A percentile compares a stretch with the other conserved stretches of the same genome.
phyloP scores from a whole-genome alignment of 2,329 filamentous ascomycete genomes.

The Colletotrichum tamarilloi region DNA sequence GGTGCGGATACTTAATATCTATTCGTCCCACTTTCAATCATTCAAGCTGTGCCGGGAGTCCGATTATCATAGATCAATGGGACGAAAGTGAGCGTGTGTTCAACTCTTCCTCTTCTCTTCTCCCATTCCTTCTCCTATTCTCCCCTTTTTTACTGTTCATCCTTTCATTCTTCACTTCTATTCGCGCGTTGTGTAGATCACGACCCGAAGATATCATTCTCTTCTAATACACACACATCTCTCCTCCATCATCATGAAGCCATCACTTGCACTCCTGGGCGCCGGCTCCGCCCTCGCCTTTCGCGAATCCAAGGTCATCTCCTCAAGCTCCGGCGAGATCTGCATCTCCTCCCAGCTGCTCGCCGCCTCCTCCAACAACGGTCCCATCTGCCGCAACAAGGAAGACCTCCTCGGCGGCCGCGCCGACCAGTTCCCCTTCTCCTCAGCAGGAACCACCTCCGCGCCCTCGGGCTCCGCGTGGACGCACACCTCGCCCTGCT shows the following conservation, averaged over 20 bases:
- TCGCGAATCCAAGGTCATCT: slow-evolving; percentile 32
- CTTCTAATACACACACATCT: not conserved
- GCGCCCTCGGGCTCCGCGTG: slow-evolving; percentile 5
- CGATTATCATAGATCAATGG: slow-evolving; percentile 15
- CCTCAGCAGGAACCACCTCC: not conserved
- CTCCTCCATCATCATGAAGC: slow-evolving; percentile 23
- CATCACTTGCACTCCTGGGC: slow-evolving; percentile 17
- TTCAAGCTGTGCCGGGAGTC: not conserved
- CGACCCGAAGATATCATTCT: not conserved
- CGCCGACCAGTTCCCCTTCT: slow-evolving; percentile 13
- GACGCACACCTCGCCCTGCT: slow-evolving; percentile 26
- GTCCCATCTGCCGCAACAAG: slow-evolving; percentile 37
- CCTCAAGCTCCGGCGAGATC: slow-evolving; percentile 28
- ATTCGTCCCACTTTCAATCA: slow-evolving; percentile 7
- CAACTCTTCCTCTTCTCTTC: not conserved
- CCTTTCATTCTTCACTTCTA: not conserved
- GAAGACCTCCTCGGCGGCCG: slow-evolving; percentile 27
- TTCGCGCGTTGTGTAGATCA: slow-evolving; percentile 28
- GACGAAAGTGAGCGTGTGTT: slow-evolving; percentile 20
- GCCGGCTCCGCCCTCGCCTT: slow-evolving; percentile 24
- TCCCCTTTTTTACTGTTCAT: not conserved
- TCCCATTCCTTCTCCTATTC: not conserved
- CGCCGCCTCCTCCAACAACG: slow-evolving; percentile 28
- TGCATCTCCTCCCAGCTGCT: slow-evolving; percentile 35
- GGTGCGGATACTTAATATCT: slow-evolving; percentile 1